Evolutionary conservation across 257 asterid species (phyloP), one percentile per base, ranked within the genome.

Genomic region (Knoxia roxburghii): DNA sequence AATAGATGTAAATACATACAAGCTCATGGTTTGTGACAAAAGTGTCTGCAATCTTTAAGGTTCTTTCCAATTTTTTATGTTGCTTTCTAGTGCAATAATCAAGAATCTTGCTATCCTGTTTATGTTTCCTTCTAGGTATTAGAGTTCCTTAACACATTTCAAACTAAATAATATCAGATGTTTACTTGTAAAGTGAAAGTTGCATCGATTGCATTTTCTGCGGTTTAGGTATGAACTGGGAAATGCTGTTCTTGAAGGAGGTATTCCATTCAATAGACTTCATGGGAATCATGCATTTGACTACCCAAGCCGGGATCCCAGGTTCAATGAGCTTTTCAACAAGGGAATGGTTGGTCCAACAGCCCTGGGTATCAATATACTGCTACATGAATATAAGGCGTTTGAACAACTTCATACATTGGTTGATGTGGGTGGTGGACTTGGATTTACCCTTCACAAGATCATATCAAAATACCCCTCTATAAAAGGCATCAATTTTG

Each of bases 391-490:
- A 53, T 53, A 53, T 24, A 53, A 53, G 3, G 59, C 32, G 7
- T 53, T 53, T 53, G 33, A 53, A 21, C 13, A 53, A 0, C 59
- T 53, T 53, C 32, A 24, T 1, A 53, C 59, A 23, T 53, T 53
- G 32, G 59, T 53, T 23, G 59, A 53, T 53, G 59, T 53, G 7
- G 59, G 59, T 53, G 59, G 59, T 53, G 33, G 59, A 6, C 33
- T 24, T 23, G 59, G 59, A 53, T 0, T 53, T 2, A 8, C 33
- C 17, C 59, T 53, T 26, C 59, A 53, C 59, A 23, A 53, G 32
- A 53, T 53, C 9, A 26, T 24, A 11, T 53, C 33, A 21, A 53
- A 53, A 26, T 53, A 53, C 4, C 59, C 59, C 6, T 53, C 32
- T 3, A 53, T 53, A 21, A 53, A 13, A 17, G 59, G 59, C 17